Percentiles rank a stretch among this genome's conserved stretches.
Conservation (phyloP, 2,329 filamentous ascomycete species). For the Alternaria solani region DNA sequence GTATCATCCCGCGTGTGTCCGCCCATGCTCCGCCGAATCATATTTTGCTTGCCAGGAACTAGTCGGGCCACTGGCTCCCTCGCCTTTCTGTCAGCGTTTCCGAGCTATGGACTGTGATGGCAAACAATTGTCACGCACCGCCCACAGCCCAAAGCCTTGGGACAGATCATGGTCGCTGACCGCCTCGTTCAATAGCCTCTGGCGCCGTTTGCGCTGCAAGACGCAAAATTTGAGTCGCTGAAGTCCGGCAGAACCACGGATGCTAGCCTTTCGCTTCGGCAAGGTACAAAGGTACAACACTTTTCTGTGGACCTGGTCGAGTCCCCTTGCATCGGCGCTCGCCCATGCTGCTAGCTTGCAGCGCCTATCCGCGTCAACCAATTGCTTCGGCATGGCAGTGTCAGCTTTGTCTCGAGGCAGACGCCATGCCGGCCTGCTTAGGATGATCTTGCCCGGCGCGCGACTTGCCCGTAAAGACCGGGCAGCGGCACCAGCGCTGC, state of each 20-base stretch:
- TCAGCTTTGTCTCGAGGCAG: constrained; percentile 19
- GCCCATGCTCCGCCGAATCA: constrained; percentile 12
- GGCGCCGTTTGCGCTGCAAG: constrained; percentile 11
- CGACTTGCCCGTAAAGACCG: constrained; percentile 19
- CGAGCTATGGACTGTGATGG: constrained; percentile 1
- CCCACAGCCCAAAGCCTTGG: not conserved
- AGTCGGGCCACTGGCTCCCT: constrained; percentile 17
- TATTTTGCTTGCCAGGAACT: constrained; percentile 19
- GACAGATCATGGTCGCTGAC: constrained; percentile 3
- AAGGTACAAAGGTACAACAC: constrained; percentile 51
- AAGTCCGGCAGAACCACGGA: constrained; percentile 29
- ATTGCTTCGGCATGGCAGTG: constrained; percentile 28
- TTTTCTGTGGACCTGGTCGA: constrained; percentile 44
- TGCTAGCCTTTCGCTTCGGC: constrained; percentile 50
- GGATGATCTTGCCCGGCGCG: constrained; percentile 22
- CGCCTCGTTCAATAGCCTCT: constrained; percentile 2
- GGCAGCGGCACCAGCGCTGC: constrained; percentile 5
- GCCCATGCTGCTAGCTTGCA: constrained; percentile 39
- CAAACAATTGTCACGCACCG: constrained; percentile 4
- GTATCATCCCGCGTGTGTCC: constrained; percentile 18
- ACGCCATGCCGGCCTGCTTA: constrained; percentile 17
- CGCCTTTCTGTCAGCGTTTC: constrained; percentile 9
- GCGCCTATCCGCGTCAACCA: constrained; percentile 34
- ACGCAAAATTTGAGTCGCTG: constrained; percentile 17
- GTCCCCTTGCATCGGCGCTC: constrained; percentile 49